phyloP scores from a whole-genome alignment of 768 basidiomycete genomes.

The Lactarius trivialis region DNA sequence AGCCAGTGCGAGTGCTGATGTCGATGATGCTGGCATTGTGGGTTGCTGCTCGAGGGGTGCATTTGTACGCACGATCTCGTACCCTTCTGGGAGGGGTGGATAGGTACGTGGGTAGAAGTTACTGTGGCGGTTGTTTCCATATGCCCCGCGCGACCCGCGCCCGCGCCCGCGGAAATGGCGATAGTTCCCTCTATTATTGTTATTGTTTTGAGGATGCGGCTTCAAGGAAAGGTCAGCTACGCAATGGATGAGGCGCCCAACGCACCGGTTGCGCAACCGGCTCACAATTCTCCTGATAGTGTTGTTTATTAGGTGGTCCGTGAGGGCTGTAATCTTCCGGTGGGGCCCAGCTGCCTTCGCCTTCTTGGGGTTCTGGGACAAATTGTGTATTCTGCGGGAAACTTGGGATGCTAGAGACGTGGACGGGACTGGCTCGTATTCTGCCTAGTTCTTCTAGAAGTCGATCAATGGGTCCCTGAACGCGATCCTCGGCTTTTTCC shows the following conservation, averaged over 20 bases:
- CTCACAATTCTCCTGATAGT: slow-evolving; percentile 9
- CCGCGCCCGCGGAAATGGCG: slow-evolving; percentile 4
- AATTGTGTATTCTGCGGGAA: background rate
- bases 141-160: slow-evolving; percentile 6
- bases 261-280: slow-evolving; percentile 6
- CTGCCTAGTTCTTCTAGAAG: slow-evolving; percentile 12
- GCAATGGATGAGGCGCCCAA: background rate
- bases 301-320: background rate
- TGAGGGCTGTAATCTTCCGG: background rate
- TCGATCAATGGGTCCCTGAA: slow-evolving; percentile 9
- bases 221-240: background rate
- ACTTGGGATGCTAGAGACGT: background rate
- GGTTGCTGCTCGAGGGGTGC: background rate
- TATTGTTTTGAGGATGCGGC: background rate
- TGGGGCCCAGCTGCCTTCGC: background rate
- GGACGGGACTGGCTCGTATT: background rate
- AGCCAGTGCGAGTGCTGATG: background rate
- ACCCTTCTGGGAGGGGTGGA: background rate
- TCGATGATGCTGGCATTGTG: background rate
- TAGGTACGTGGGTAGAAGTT: background rate
- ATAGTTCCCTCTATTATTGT: background rate
- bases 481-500: slow-evolving; percentile 6
- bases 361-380: background rate
- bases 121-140: slow-evolving; percentile 2
- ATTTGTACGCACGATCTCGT: background rate